A percentile compares a stretch with the other conserved stretches of the same genome.
These are phyloP conservation scores for Elymus sibiricus DNA, from an alignment of 176 grass and related monocot species.

Conservation along the genomic window DNA sequence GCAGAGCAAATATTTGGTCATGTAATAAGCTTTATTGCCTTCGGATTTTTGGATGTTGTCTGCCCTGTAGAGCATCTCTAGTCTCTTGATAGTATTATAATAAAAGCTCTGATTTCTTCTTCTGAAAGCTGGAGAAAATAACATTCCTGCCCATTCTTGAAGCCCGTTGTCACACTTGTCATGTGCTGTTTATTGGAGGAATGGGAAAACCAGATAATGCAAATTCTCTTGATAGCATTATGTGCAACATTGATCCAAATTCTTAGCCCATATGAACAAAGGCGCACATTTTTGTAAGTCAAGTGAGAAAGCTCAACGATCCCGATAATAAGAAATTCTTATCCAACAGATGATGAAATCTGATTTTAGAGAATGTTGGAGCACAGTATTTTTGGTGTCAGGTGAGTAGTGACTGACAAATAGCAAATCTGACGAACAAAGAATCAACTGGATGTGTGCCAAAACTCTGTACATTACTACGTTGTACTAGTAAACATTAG, in stretches of 20 bases:
- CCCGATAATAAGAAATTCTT: neutral
- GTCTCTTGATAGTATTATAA: neutral
- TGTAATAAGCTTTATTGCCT: neutral
- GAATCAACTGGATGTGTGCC: too few relatives aligned
- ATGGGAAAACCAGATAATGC: neutral
- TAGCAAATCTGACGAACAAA: too few relatives aligned
- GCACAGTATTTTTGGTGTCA: too few relatives aligned
- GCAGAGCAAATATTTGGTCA: too few relatives aligned
- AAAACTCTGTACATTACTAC: too few relatives aligned
- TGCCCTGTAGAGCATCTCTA: neutral
- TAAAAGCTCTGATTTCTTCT: neutral
- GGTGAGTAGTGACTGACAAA: too few relatives aligned
- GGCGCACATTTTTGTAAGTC: neutral
- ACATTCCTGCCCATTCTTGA: neutral
- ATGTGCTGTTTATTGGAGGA: neutral
- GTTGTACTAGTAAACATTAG: too few relatives aligned
- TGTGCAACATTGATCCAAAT: neutral
- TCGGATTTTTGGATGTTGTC: neutral
- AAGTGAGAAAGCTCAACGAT: neutral
- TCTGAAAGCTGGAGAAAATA: neutral
- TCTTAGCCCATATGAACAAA: neutral
- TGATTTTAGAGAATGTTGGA: too few relatives aligned
- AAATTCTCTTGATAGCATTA: neutral
- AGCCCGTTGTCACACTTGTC: neutral
- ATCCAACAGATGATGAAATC: neutral